Evolutionary conservation across 106 monocot species (phyloP).

Genomic region (Allium cepa): DNA sequence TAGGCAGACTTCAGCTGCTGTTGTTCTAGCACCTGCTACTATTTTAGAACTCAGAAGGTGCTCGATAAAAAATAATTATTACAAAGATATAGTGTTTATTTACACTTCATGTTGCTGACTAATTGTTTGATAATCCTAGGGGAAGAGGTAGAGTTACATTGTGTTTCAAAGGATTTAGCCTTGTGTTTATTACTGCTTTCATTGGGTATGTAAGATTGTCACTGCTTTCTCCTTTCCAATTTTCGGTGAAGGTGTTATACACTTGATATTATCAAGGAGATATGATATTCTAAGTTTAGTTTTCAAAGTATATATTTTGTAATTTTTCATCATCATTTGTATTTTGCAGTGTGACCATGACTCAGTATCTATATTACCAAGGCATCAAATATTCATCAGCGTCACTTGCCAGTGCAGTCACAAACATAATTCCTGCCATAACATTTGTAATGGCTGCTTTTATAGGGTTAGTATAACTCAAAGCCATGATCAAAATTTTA

Average conservation of each 20-base stretch:
- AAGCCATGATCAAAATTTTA: neutral
- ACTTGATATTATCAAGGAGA: too few species aligned
- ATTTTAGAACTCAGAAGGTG: constrained; percentile 11
- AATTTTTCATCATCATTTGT: neutral
- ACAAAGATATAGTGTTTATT: too few species aligned
- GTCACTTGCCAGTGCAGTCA: constrained; percentile 22
- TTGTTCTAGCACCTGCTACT: constrained; percentile 19
- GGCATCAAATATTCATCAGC: constrained; percentile 23
- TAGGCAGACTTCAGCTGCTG: constrained; percentile 25
- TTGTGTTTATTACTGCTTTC: constrained; percentile 29
- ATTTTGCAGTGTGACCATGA: constrained; percentile 22
- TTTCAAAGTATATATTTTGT: neutral
- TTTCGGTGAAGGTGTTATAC: too few species aligned
- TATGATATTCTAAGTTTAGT: too few species aligned
- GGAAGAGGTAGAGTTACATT: constrained; percentile 4
- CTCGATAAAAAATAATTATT: too few species aligned
- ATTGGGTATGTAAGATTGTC: constrained; percentile 18
- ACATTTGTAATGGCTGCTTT: constrained; percentile 36
- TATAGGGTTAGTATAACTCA: constrained; percentile 13
- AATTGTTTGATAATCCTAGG: neutral
- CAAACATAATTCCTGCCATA: constrained; percentile 26
- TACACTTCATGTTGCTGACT: too few species aligned
- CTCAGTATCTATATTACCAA: constrained; percentile 21
- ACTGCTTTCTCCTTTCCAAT: neutral
- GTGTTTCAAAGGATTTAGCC: constrained; percentile 22